Percentiles rank a stretch among this genome's conserved stretches.
Conservation (phyloP, 73 alveolate species). For the Paraurostyla sp. region DNA sequence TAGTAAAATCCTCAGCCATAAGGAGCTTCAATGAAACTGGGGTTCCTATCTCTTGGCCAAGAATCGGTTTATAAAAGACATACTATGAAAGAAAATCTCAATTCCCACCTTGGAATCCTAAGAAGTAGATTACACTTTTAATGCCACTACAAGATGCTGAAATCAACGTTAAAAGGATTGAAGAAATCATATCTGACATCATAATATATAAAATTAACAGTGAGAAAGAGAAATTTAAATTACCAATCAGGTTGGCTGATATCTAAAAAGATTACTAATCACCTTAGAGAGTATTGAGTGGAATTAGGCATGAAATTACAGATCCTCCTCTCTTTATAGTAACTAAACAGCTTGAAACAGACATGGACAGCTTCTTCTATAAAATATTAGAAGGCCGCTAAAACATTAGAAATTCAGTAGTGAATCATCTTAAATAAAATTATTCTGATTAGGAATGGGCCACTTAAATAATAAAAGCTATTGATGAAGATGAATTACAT, state of each 20-base stretch:
- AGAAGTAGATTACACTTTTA: neutral
- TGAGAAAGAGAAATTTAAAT: slow-evolving; percentile 2
- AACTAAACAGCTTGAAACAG: slow-evolving; percentile 18
- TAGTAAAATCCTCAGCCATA: neutral
- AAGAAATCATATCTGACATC: neutral
- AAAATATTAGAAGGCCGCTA: slow-evolving; percentile 19
- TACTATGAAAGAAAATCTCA: slow-evolving; percentile 53
- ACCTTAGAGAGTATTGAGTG: too few species aligned
- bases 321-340: slow-evolving; percentile 61
- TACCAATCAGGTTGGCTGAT: slow-evolving; percentile 43
- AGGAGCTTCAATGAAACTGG: slow-evolving; percentile 49
- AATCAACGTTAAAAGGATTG: slow-evolving; percentile 1
- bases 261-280: slow-evolving; percentile 15
- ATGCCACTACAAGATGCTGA: slow-evolving; percentile 14
- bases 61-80: neutral
- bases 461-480: neutral
- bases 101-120: slow-evolving; percentile 53
- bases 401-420: neutral
- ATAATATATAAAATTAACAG: neutral
- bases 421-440: neutral
- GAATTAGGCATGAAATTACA: too few species aligned
- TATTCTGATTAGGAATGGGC: slow-evolving; percentile 10
- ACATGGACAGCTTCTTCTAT: slow-evolving; percentile 53
- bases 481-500: slow-evolving; percentile 13
- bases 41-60: slow-evolving; percentile 62